Base-by-base conservation (phyloP, 495 filamentous ascomycete genomes). In the Annulohypoxylon bovei region DNA sequence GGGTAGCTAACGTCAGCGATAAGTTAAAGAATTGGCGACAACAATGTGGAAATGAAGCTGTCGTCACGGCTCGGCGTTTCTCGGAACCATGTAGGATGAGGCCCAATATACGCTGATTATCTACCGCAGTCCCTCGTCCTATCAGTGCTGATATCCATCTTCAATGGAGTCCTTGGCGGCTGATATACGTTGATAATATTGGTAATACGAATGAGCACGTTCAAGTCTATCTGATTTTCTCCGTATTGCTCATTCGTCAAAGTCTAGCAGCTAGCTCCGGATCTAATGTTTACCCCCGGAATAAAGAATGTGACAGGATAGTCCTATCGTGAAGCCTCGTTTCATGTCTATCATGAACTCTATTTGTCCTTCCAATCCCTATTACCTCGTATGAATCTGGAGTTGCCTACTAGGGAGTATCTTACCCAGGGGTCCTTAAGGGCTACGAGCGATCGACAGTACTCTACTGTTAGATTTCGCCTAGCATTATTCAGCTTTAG, bases 181-280 rank as follows among this genome's bases (percentile, higher is more conserved):
- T 35, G 52, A 65, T 64, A 39, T 42, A 44, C 25, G 11, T 27
- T 23, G 50, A 59, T 59, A 55, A 28, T 40, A 6, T 27, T 30
- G 37, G 55, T 18, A 32, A 25, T 28, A 47, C 22, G 35, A 49
- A 39, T 12, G 33, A 25, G 35, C 54, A 49, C 35, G 44, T 14
- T 14, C 27, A 25, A 12, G 6, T n/a, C 16, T 27, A n/a, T 14
- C 22, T 9, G 44, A 62, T 7, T 16, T 27, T n/a, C 14, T 20
- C 6, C 20, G 22, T 16, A 6, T 40, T 30, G 30, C 12, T 39
- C 28, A 44, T 32, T 70, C 22, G 33, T 60, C 28, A 25, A 60
- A 39, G 37, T 57, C 53, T 6, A 47, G 25, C 20, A 28, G 30
- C 25, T 61, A 46, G 35, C 46, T 44, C 32, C 33, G 33, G 32